Conservation (phyloP, 1,139 yeast species). For the Meyerozyma carpophila region DNA sequence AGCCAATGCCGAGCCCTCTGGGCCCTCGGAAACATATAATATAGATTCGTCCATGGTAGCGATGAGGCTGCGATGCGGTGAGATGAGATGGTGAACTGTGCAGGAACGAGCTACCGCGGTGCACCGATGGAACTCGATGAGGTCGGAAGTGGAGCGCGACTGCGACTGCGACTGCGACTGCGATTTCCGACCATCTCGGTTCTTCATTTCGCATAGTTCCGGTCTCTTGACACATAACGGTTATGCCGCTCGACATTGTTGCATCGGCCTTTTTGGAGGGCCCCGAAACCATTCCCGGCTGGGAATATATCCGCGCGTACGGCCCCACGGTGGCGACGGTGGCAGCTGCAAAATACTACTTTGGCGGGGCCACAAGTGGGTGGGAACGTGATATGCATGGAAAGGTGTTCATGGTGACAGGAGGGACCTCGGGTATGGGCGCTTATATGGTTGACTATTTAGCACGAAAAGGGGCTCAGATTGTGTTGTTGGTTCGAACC, state of each 20-base stretch:
- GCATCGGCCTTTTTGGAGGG: constrained; percentile 68
- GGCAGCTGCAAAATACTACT: constrained; percentile 59
- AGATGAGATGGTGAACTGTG: not conserved
- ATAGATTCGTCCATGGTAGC: constrained; percentile 54
- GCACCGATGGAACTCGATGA: too few relatives aligned
- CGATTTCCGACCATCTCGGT: too few relatives aligned
- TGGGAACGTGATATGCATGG: constrained; percentile 95
- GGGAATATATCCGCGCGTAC: constrained; percentile 48
- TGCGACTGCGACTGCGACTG: not conserved
- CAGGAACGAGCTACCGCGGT: not conserved
- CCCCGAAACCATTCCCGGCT: constrained; percentile 68
- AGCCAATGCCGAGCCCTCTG: constrained; percentile 44
- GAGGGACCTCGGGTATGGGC: constrained; percentile 92
- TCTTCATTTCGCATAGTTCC: too few relatives aligned
- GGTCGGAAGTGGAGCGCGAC: not conserved
- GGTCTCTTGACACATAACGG: too few relatives aligned
- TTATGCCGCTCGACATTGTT: constrained; percentile 80
- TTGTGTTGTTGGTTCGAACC: constrained; percentile 65
- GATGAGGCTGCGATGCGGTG: not conserved
- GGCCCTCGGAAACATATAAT: constrained; percentile 50
- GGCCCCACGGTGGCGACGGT: constrained; percentile 32
- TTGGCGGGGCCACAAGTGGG: constrained; percentile 71
- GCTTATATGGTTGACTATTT: constrained; percentile 68
- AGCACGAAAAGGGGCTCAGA: constrained; percentile 81
- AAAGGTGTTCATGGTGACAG: constrained; percentile 66